Evolutionary conservation across 352 stramenopile species (phyloP).

Genomic region (Phytophthora tubulina): DNA sequence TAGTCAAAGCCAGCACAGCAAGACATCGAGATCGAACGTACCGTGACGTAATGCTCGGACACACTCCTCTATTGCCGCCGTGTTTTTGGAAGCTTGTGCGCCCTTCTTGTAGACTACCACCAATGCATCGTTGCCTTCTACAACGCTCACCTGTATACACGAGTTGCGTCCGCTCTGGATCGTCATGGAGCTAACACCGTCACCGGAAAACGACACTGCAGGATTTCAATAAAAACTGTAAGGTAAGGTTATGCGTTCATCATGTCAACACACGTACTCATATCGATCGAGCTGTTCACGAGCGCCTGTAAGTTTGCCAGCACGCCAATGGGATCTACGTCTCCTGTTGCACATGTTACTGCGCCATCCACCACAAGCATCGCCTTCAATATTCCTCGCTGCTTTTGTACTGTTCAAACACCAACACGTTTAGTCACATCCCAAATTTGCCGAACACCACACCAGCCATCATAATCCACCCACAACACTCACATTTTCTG

Average conservation of each 20-base stretch:
- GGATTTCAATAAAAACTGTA: constrained; percentile 6
- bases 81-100: constrained; percentile 67
- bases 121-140: constrained; percentile 77
- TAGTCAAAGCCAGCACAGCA: not conserved
- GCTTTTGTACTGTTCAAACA: constrained; percentile 77
- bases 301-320: constrained; percentile 92
- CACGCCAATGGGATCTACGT: constrained; percentile 93
- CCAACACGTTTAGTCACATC: constrained; percentile 11
- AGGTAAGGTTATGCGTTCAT: not conserved
- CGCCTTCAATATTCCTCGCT: constrained; percentile 89
- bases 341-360: constrained; percentile 82
- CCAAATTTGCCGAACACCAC: not conserved
- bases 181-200: constrained; percentile 87
- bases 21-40: constrained; percentile 39
- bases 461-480: not conserved
- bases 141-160: constrained; percentile 88
- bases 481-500: constrained; percentile 68
- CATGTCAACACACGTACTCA: constrained; percentile 60
- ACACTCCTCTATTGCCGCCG: constrained; percentile 83
- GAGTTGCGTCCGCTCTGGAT: constrained; percentile 88
- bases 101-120: constrained; percentile 92
- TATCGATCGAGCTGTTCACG: constrained; percentile 86
- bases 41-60: constrained; percentile 81
- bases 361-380: constrained; percentile 90
- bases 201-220: constrained; percentile 83